Percentiles rank a stretch among this genome's conserved stretches.
These are phyloP conservation scores for Setaria viridis DNA, from an alignment of 202 grass and related monocot genomes.

Conservation along the genomic window DNA sequence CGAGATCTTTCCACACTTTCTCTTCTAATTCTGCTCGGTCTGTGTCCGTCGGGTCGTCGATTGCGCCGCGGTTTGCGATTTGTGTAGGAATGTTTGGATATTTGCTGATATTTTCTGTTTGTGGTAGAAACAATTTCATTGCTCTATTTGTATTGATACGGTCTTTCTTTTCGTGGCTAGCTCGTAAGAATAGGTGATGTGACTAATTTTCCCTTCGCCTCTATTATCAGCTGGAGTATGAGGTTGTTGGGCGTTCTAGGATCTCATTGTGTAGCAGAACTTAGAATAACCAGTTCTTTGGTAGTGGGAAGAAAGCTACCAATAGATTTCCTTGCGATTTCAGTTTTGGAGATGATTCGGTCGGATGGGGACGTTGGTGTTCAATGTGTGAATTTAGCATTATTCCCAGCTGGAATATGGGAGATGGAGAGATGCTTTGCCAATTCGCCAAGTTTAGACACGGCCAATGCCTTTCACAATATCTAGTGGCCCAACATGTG, in stretches of 20 bases:
- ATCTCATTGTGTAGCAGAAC: constrained; percentile 19
- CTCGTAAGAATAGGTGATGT: neutral
- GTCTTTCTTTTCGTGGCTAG: neutral
- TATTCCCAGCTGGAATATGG: constrained; percentile 11
- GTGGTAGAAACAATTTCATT: neutral
- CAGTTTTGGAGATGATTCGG: neutral
- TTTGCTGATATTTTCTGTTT: constrained; percentile 14
- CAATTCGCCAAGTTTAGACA: constrained; percentile 15
- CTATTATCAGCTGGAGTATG: neutral
- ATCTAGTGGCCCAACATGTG: constrained; percentile 25
- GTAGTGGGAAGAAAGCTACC: neutral
- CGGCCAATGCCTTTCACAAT: constrained; percentile 19
- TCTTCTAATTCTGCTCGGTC: neutral
- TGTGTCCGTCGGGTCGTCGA: neutral
- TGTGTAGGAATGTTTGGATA: constrained; percentile 19
- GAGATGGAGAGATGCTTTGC: constrained; percentile 31
- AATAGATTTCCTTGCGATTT: constrained; percentile 30
- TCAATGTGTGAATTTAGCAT: constrained; percentile 9
- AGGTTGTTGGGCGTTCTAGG: neutral
- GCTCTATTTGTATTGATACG: neutral
- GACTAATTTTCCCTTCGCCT: neutral
- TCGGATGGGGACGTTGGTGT: neutral
- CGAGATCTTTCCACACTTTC: constrained; percentile 26
- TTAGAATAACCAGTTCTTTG: neutral
- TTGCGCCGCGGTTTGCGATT: constrained; percentile 8